Evolutionary conservation across 768 basidiomycete species (phyloP).

Genomic region (Termitomyces heimii): DNA sequence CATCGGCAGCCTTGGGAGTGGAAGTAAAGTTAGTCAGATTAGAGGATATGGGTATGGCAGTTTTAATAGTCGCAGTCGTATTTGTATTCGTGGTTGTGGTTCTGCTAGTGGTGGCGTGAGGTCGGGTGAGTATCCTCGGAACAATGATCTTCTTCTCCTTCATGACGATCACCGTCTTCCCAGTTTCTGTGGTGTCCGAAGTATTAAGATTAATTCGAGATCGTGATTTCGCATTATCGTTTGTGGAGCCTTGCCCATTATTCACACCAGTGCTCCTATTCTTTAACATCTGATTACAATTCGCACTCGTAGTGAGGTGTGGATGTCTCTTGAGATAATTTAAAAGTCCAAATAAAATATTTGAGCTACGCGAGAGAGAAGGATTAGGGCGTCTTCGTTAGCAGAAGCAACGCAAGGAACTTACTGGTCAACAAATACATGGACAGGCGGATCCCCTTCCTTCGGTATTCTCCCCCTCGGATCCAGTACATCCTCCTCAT

Average conservation of each 20-base stretch:
- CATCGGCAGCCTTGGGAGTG: neutral
- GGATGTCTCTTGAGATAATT: conserved; percentile 56
- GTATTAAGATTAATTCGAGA: neutral
- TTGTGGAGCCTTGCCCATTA: neutral
- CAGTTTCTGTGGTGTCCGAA: neutral
- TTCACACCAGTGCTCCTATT: neutral
- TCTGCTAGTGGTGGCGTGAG: neutral
- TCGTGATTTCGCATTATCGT: neutral
- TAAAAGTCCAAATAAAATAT: conserved; percentile 83
- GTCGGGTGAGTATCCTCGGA: conserved; percentile 2
- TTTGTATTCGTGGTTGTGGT: neutral
- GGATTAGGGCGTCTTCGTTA: neutral
- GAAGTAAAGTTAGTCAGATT: neutral
- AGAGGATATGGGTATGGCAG: neutral
- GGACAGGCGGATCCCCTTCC: conserved; percentile 29
- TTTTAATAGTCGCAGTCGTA: neutral
- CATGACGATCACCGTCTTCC: neutral
- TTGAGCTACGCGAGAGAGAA: conserved; percentile 47
- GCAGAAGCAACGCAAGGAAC: conserved; percentile 9
- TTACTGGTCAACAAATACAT: conserved; percentile 59
- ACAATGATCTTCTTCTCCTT: neutral
- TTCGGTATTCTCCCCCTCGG: conserved; percentile 26
- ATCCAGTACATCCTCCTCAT: conserved; percentile 23
- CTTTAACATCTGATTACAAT: neutral
- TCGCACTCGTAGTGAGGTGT: conserved; percentile 7